Evolutionary conservation across 176 grass and related monocot species (phyloP).

Genomic region (maize (Zea mays)): Zm-B73-REFERENCE-NAM-5.0 NC_050096.1:150861001-150861500

Average conservation of each 20-base stretch:
- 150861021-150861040: background rate
- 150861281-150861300: background rate
- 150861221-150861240: conserved; percentile 25
- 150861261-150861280: conserved; percentile 41
- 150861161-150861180: conserved; percentile 30
- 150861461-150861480: background rate
- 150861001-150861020: background rate
- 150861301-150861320: background rate
- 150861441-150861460: conserved; percentile 6
- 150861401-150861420: background rate
- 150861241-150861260: background rate
- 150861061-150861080: background rate
- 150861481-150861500: background rate
- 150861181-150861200: conserved; percentile 62
- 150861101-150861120: background rate
- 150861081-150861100: background rate
- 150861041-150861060: background rate
- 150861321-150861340: background rate
- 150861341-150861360: background rate
- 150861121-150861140: too few relatives aligned
- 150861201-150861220: background rate
- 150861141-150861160: too few relatives aligned
- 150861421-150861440: background rate
- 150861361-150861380: background rate
- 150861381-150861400: background rate